phyloP scores from a whole-genome alignment of 208 protist genomes.

The Trypanosoma mega region DNA sequence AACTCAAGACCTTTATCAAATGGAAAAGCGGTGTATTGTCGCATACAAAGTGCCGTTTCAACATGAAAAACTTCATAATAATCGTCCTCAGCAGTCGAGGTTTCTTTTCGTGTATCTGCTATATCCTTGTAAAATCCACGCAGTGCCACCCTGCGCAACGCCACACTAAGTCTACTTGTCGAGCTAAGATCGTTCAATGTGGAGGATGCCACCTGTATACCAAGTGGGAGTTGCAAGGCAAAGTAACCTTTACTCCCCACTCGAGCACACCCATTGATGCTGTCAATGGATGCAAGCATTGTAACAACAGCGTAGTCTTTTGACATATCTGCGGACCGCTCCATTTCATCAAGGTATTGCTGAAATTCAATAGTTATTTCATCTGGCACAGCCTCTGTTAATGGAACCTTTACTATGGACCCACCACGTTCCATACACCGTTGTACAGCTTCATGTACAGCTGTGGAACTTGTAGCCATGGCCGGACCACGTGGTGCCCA shows the following conservation, averaged over 20 bases:
- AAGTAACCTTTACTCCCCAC: constrained; percentile 56
- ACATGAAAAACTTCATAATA: constrained; percentile 72
- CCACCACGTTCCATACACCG: constrained; percentile 6
- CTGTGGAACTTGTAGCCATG: neutral
- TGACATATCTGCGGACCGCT: constrained; percentile 52
- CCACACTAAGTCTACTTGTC: constrained; percentile 61
- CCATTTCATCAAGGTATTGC: constrained; percentile 58
- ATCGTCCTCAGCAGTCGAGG: constrained; percentile 10
- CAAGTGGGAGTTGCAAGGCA: constrained; percentile 54
- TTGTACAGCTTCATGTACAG: constrained; percentile 6
- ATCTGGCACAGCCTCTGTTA: constrained; percentile 43
- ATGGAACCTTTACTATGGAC: constrained; percentile 7
- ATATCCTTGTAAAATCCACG: constrained; percentile 37
- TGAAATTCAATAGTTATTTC: constrained; percentile 49
- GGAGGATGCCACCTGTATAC: constrained; percentile 56
- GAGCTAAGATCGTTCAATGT: constrained; percentile 87
- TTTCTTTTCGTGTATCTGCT: constrained; percentile 26
- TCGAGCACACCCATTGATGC: constrained; percentile 39
- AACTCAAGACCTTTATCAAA: constrained; percentile 70
- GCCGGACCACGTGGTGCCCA: too few relatives aligned
- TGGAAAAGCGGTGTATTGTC: constrained; percentile 73
- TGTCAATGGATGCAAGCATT: constrained; percentile 34
- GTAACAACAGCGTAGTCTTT: constrained; percentile 84
- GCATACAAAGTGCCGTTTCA: constrained; percentile 63
- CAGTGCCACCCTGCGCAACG: constrained; percentile 36